Conservation (phyloP, 1,284 basidiomycete genomes). For the Lentinula novae-zelandiae region DNA sequence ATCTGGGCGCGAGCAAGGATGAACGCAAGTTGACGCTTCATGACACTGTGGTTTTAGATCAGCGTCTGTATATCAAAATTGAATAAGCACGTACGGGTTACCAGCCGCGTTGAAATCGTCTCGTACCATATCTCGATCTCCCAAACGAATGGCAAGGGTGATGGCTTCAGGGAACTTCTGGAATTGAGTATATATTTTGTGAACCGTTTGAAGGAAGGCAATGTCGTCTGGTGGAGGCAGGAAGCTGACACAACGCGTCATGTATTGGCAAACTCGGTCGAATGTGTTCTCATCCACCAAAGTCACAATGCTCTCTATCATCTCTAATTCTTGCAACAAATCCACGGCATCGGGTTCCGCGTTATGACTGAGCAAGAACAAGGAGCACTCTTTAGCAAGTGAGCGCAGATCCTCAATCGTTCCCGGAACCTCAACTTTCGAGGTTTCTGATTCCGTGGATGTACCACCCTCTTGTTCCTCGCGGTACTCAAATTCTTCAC, state of each 20-base stretch:
- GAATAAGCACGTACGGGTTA: slow-evolving; percentile 61
- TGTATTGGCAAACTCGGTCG: slow-evolving; percentile 94
- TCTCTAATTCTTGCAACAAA: slow-evolving; percentile 91
- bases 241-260: slow-evolving; percentile 92
- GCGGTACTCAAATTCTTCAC: slow-evolving; percentile 83
- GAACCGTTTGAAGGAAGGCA: slow-evolving; percentile 87
- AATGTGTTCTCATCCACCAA: slow-evolving; percentile 89
- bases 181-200: slow-evolving; percentile 87
- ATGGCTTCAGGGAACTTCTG: slow-evolving; percentile 92
- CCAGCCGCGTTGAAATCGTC: slow-evolving; percentile 85
- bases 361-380: slow-evolving; percentile 91
- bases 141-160: slow-evolving; percentile 82
- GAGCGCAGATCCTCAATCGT: slow-evolving; percentile 71
- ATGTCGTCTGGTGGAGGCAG: slow-evolving; percentile 93
- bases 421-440: slow-evolving; percentile 28
- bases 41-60: slow-evolving; percentile 34
- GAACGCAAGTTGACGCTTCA: slow-evolving; percentile 96
- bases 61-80: not conserved
- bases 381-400: slow-evolving; percentile 85
- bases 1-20: slow-evolving; percentile 91
- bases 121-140: slow-evolving; percentile 78
- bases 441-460: slow-evolving; percentile 24
- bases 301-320: slow-evolving; percentile 74
- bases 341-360: slow-evolving; percentile 99
- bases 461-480: slow-evolving; percentile 41